Base-by-base conservation (phyloP, 441 rosid species). In the Populus tomentosa region DNA sequence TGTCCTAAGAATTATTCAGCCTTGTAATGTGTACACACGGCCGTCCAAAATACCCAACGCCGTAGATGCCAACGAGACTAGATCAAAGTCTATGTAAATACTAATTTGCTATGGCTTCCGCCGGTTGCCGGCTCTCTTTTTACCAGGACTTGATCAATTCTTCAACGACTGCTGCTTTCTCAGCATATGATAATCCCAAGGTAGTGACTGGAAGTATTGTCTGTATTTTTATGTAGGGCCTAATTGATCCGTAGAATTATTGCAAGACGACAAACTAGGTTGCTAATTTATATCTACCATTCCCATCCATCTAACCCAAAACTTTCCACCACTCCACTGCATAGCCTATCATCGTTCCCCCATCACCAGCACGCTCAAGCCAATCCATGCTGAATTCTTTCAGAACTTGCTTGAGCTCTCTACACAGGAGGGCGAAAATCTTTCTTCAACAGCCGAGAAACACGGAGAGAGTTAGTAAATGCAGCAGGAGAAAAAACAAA, bases 351-450 rank as follows among this genome's bases (percentile, higher is more conserved):
- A n/a, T 18, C 42, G n/a, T 36, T 14, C 1, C 14, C 6, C 24
- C 1, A 10, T 18, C 18, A 38, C 28, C 28, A 10, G 11, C 10
- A 28, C 6, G 0, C 64, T 1, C 10, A 4, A 10, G 7, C 70
- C 5, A 40, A 30, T 3, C 20, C 14, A 79, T 82, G 85, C 20
- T 75, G 5, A 32, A 72, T 75, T 69, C 76, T 70, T 77, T 78
- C 73, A 80, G 69, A 46, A 64, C 69, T 67, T 79, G 79, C 62
- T 77, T 76, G 71, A 68, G 69, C 77, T 77, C 85, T 77, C 76
- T 86, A 2, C 64, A 26, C 2, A 26, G 46, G 53, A 74, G 73
- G 64, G 79, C 72, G 68, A 21, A 70, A 28, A 21, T 40, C 42
- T 77, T 76, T 56, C 50, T 36, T 38, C 68, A 23, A 6, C 67